Conservation (phyloP, 2,329 filamentous ascomycete genomes). For the Trichocomaceae sp. region DNA sequence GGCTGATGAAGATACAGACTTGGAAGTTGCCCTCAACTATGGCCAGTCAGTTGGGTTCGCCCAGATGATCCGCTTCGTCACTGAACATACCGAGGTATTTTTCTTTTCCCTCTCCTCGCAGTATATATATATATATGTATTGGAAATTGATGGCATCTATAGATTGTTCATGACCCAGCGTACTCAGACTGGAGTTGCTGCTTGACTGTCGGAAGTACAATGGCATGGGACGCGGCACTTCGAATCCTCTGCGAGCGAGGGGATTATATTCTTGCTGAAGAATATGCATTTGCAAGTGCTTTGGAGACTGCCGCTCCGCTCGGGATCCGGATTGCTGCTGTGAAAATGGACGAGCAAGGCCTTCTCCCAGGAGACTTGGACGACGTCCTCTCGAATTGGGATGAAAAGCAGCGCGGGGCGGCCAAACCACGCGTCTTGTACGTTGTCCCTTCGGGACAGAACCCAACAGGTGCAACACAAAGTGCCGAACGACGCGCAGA, state of each 20-base stretch:
- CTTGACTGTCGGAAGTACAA: conserved; percentile 80
- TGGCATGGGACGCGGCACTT: conserved; percentile 72
- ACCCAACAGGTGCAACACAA: conserved; percentile 84
- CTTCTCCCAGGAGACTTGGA: conserved; percentile 58
- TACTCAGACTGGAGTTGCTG: conserved; percentile 87
- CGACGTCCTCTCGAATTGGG: conserved; percentile 59
- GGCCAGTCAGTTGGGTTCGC: conserved; percentile 78
- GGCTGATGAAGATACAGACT: conserved; percentile 47
- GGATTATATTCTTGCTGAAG: conserved; percentile 77
- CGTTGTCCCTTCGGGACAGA: conserved; percentile 75
- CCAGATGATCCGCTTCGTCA: conserved; percentile 82
- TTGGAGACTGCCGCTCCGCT: conserved; percentile 59
- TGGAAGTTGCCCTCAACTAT: conserved; percentile 88
- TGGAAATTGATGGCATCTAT: conserved; percentile 13
- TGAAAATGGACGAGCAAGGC: conserved; percentile 62
- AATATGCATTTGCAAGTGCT: conserved; percentile 81
- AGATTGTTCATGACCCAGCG: conserved; percentile 73
- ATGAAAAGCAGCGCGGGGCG: conserved; percentile 49
- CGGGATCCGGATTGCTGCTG: conserved; percentile 54
- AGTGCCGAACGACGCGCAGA: conserved; percentile 58
- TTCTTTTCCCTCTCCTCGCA: not conserved
- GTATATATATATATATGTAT: not conserved
- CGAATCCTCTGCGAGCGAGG: conserved; percentile 72
- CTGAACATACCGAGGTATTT: conserved; percentile 77
- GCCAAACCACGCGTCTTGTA: conserved; percentile 63